Conservation (phyloP, 495 filamentous ascomycete species). For the Xylaria cubensis region DNA sequence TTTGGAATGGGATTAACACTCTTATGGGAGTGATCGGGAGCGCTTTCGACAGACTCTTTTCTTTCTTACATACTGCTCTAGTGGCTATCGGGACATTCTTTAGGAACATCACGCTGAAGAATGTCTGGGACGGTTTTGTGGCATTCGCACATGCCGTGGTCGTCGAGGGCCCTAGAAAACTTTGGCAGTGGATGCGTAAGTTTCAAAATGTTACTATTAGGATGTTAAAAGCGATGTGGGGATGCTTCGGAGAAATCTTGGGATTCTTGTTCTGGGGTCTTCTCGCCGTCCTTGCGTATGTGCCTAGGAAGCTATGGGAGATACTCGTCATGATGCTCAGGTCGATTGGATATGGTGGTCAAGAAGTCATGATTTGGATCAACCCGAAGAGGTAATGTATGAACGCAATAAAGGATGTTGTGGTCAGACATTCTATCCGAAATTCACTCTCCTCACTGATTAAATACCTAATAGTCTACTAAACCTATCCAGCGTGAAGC, state of each 20-base stretch:
- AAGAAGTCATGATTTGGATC: slow-evolving; percentile 9
- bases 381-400: neutral
- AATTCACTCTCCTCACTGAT: neutral
- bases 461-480: neutral
- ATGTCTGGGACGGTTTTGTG: slow-evolving; percentile 9
- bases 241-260: neutral
- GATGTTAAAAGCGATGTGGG: slow-evolving; percentile 6
- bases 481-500: neutral
- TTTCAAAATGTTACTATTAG: neutral
- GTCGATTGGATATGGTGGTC: neutral
- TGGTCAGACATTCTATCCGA: neutral
- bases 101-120: neutral
- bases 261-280: neutral
- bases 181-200: neutral
- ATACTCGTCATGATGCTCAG: neutral
- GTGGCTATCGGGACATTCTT: neutral
- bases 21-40: neutral
- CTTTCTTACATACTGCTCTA: neutral
- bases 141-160: neutral
- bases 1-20: neutral
- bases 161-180: neutral
- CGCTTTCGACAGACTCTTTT: neutral
- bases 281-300: neutral
- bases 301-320: slow-evolving; percentile 1
- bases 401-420: neutral